Conservation (phyloP, 1,284 basidiomycete species). For the Sporisorium iseilematis-ciliati region DNA sequence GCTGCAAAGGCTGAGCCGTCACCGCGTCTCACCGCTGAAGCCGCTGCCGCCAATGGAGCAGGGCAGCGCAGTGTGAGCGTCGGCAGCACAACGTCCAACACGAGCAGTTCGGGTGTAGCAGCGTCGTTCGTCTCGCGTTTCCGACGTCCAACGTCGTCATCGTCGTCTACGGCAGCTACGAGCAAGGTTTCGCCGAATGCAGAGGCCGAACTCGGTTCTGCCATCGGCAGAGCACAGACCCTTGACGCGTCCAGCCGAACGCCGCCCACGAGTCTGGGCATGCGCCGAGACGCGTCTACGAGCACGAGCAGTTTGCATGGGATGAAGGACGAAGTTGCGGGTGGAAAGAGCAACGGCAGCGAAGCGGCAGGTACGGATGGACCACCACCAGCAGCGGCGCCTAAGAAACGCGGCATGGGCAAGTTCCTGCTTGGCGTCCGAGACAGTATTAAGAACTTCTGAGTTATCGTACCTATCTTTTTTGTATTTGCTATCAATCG, state of each 20-base stretch:
- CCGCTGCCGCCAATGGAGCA: conserved; percentile 4
- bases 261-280: conserved; percentile 8
- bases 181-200: conserved; percentile 1
- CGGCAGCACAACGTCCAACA: conserved; percentile 19
- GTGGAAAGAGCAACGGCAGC: conserved; percentile 17
- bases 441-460: conserved; percentile 51
- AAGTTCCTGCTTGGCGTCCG: conserved; percentile 49
- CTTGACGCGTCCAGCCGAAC: background rate
- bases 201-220: background rate
- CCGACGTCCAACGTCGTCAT: conserved; percentile 46
- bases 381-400: conserved; percentile 4
- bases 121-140: conserved; percentile 48
- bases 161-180: conserved; percentile 14
- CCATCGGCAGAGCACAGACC: background rate
- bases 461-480: background rate
- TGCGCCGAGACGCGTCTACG: conserved; percentile 37
- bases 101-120: conserved; percentile 31
- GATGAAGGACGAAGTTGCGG: conserved; percentile 5
- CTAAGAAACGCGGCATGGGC: conserved; percentile 48
- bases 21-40: background rate
- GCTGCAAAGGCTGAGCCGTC: background rate
- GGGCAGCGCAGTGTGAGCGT: conserved; percentile 34
- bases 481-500: background rate
- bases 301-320: conserved; percentile 37
- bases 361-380: conserved; percentile 2